Evolutionary conservation across 495 filamentous ascomycete genomes (phyloP).

Genomic region (Friedmanniomyces endolithicus): DNA sequence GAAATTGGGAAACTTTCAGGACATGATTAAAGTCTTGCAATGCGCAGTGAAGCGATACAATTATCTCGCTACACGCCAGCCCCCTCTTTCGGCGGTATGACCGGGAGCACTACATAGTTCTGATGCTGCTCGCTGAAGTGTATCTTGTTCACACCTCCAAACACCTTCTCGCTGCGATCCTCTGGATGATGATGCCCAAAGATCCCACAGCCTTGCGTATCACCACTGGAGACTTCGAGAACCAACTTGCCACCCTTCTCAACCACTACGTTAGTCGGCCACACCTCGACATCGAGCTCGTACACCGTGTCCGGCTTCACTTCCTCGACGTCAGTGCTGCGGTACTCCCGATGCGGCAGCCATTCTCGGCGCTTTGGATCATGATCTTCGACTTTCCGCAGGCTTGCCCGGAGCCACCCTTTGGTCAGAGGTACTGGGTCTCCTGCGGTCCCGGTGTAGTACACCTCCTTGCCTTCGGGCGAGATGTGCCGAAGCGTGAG

Average conservation of each 20-base stretch:
- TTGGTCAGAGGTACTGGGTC: conserved; percentile 41
- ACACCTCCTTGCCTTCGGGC: conserved; percentile 44
- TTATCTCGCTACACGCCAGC: background rate
- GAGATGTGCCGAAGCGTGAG: conserved; percentile 48
- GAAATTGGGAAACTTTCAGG: conserved; percentile 16
- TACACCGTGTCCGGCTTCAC: conserved; percentile 48
- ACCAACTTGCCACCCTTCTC: conserved; percentile 41
- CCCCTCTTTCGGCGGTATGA: conserved; percentile 11
- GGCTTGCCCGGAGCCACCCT: conserved; percentile 45
- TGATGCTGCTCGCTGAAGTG: conserved; percentile 7
- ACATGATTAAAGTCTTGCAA: background rate
- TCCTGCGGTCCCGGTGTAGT: conserved; percentile 49
- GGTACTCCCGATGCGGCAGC: conserved; percentile 50
- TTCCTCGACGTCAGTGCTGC: conserved; percentile 41
- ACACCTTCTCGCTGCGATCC: conserved; percentile 30
- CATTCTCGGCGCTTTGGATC: conserved; percentile 39
- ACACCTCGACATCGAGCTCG: conserved; percentile 51
- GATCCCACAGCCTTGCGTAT: conserved; percentile 49
- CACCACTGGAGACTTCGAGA: conserved; percentile 46
- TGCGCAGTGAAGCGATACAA: no score
- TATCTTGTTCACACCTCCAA: conserved; percentile 13
- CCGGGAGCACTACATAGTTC: conserved; percentile 16
- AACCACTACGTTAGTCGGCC: conserved; percentile 57
- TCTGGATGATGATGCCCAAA: conserved; percentile 42
- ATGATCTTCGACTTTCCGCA: conserved; percentile 40